Conservation (phyloP, 345 rosid genomes). For the Citrus medica region DNA sequence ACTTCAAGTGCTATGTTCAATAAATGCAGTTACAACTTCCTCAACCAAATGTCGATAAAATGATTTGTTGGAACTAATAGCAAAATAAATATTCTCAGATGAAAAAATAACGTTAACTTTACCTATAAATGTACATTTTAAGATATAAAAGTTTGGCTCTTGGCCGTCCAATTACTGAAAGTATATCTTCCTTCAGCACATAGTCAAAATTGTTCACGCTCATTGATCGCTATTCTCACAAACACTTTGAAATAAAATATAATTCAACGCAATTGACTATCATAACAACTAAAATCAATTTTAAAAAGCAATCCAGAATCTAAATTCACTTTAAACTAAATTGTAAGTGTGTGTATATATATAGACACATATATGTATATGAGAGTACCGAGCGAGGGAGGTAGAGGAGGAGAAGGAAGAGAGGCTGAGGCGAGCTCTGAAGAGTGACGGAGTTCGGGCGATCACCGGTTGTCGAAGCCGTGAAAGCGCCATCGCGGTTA, state of each 20-base stretch:
- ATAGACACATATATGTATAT: too few relatives aligned
- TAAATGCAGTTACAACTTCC: not conserved
- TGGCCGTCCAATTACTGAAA: not conserved
- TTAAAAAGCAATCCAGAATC: not conserved
- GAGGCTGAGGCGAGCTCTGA: constrained; percentile 57
- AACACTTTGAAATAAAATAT: not conserved
- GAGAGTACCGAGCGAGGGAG: constrained; percentile 48
- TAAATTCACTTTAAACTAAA: not conserved
- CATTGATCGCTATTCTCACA: not conserved
- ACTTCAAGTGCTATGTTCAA: not conserved
- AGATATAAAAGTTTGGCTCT: too few relatives aligned
- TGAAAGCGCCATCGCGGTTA: constrained; percentile 69
- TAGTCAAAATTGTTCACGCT: not conserved
- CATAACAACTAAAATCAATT: not conserved
- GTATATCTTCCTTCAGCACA: not conserved
- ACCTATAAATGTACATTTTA: too few relatives aligned
- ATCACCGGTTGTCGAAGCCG: constrained; percentile 69
- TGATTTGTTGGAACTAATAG: not conserved
- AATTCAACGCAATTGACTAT: not conserved
- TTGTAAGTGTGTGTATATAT: too few relatives aligned
- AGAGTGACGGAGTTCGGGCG: constrained; percentile 51
- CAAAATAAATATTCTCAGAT: not conserved
- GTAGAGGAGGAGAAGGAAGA: constrained; percentile 41
- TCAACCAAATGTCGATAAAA: not conserved
- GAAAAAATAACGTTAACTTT: not conserved